Evolutionary conservation across 306 rosid species (phyloP), one percentile per base, ranked within the genome.

Genomic region (Cajanus cajan): DNA sequence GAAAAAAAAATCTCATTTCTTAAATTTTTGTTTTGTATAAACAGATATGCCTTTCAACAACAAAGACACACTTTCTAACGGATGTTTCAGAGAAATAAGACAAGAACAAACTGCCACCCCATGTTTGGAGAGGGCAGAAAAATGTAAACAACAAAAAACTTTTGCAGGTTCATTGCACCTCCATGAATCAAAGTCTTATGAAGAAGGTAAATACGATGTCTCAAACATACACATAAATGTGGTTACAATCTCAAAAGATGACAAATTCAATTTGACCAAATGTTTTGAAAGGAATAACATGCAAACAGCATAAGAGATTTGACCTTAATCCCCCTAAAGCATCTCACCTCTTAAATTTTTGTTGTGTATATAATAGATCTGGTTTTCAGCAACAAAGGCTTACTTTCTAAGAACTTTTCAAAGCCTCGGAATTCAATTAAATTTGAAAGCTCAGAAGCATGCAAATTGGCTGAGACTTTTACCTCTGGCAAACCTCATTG

Each of bases 401-500:
- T 33, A 59, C 28, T 74, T 57, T 45, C 28, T 6, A 25, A 55
- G n/a, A 7, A 22, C 25, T 14, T n/a, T 33, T 8, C 43, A 74
- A 39, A 24, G 58, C 70, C 43, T 41, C 9, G 21, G 54, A 73
- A 10, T 39, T 57, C 78, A 39, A 8, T 14, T 25, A 28, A 74
- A 15, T 24, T 18, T 75, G 80, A 62, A 31, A 25, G 14, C 5
- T 11, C 71, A 44, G 16, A 62, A 40, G 57, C 43, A n/a, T 40
- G 16, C 25, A 40, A 40, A 2, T 73, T 57, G 43, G 68, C 24
- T 1, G 43, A 73, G 28, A 22, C 55, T 41, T 73, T 73, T 57
- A 58, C 79, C 44, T 58, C 58, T 31, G 4, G 37, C 59, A 59
- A 74, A 5, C 79, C 79, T 43, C 48, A 7, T 41, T 58, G 48